These are phyloP conservation scores for Mucor racemosus DNA, from an alignment of 371 early-diverging fungal genomes.

Conservation along the genomic window DNA sequence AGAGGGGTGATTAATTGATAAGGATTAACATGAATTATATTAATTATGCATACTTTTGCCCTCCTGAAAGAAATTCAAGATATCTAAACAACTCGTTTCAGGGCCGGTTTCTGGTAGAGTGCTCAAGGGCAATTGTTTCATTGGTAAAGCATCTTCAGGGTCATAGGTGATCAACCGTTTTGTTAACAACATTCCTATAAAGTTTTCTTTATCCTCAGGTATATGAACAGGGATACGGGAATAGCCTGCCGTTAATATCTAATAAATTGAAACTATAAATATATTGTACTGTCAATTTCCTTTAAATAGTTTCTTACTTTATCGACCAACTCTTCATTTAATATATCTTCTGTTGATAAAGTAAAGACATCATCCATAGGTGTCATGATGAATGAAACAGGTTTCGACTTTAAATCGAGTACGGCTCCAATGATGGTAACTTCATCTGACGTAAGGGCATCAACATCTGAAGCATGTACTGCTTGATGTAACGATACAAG, in stretches of 20 bases:
- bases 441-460: constrained; percentile 87
- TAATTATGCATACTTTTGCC: constrained; percentile 65
- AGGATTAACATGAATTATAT: constrained; percentile 34
- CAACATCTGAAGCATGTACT: constrained; percentile 67
- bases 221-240: constrained; percentile 88
- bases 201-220: constrained; percentile 63
- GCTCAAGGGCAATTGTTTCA: constrained; percentile 71
- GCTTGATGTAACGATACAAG: constrained; percentile 88
- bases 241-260: constrained; percentile 86
- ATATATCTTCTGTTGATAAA: constrained; percentile 67
- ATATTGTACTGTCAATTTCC: background rate
- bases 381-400: constrained; percentile 87
- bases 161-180: constrained; percentile 86
- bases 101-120: constrained; percentile 74
- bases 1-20: background rate
- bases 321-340: constrained; percentile 71
- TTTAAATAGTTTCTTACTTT: constrained; percentile 28
- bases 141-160: constrained; percentile 80
- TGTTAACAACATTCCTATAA: constrained; percentile 89
- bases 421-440: constrained; percentile 92
- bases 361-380: constrained; percentile 84
- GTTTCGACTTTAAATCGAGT: constrained; percentile 86
- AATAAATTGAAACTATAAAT: background rate
- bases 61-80: constrained; percentile 93
- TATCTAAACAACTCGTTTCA: constrained; percentile 83